Base-by-base conservation (phyloP, 225 moss, liverwort and hornwort species). In the Thuidium tamariscinum region DNA sequence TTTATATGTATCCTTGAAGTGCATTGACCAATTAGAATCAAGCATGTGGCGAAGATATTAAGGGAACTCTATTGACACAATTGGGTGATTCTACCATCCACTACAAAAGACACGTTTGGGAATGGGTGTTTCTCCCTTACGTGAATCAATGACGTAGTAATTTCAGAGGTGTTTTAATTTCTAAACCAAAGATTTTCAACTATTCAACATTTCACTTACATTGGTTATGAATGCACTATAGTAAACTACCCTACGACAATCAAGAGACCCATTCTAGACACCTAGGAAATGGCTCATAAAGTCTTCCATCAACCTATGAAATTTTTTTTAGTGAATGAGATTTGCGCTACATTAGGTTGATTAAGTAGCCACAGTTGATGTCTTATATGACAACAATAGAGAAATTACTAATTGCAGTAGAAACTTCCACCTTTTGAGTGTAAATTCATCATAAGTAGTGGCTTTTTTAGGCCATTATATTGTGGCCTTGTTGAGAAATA, bases 401-500 rank as follows among this genome's bases (percentile, higher is more conserved):
- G 6, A 29, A 3, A 46, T 30, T 10, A 29, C 1, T 71, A 5
- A 10, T 0, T 71, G 3, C 6, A 17, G 2, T 11, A 17, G 11
- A 3, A 72, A 30, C 10, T 46, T 44, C 29, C 6, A 30, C 11
- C 6, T 30, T 10, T 30, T 1, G 11, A 30, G 1, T 6, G 4
- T 11, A 73, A 7, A 30, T 18, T 46, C 0, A 0, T 48, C 1
- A 30, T 0, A 30, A 0, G 11, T 16, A 18, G 30, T 44, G 9
- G 12, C 0, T 30, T 73, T 18, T 2, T 29, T 0, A 42, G 6
- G 16, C 18, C 72, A 72, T 72, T 4, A 10, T 6, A 46, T 18
- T 29, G 1, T 17, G 5, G 0, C 16, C 3, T 9, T 10, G 2
- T 0, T 10, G 0, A 1, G 0, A 72, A 29, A 29, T 46, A 29